These are phyloP conservation scores for Narthecium ossifragum DNA, from an alignment of 106 monocot genomes.

Conservation along the genomic window DNA sequence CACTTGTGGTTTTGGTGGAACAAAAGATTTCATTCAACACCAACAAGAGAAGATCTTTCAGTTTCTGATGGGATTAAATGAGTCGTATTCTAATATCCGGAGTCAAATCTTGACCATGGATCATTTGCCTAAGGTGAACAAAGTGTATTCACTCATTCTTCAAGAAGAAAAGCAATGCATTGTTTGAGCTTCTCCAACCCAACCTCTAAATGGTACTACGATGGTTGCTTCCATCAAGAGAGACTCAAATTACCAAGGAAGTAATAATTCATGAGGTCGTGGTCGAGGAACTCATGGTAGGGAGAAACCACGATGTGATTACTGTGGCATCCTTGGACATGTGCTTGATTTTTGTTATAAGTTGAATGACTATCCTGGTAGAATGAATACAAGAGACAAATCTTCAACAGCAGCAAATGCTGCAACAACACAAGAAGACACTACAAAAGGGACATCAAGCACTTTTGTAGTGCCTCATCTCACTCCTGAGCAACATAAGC, in stretches of 20 bases:
- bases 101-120: no score
- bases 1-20: no score
- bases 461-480: background rate
- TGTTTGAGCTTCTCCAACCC: background rate
- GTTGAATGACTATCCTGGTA: background rate
- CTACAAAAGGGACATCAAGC: background rate
- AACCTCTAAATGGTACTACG: background rate
- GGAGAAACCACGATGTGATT: background rate
- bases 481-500: background rate
- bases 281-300: background rate
- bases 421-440: no score
- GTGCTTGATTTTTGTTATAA: background rate
- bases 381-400: background rate
- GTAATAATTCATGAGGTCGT: no score
- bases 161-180: slow-evolving; percentile 10
- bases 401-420: no score
- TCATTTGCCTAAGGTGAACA: no score
- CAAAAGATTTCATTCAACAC: no score
- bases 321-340: background rate
- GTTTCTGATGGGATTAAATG: no score
- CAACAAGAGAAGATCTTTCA: no score
- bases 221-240: background rate
- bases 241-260: background rate
- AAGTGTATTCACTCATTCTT: slow-evolving; percentile 6
- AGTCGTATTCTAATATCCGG: no score